Evolutionary conservation across 2,329 filamentous ascomycete species (phyloP), one percentile per base, ranked within the genome.

Genomic region (Aspergillus japonicus): DNA sequence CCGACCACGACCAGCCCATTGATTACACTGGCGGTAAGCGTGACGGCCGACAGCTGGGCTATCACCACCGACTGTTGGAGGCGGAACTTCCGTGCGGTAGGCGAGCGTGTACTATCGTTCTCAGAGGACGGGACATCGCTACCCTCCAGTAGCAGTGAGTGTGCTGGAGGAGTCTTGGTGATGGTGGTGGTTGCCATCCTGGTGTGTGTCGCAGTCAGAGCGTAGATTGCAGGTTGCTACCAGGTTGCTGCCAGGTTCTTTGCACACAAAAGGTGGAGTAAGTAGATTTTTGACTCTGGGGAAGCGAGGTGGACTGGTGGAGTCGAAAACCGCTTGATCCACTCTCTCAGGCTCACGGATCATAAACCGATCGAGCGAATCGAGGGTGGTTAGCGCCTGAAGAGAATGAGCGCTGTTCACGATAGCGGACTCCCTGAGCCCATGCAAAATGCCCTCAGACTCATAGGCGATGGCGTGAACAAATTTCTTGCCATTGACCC

Each of bases 1-100:
- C 74, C 77, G 24, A 81, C 74, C 1, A 75, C 77, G 31, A 80
- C 74, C 55, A 79, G 55, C 2, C 79, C 79, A 59, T 75, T 77
- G 47, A 68, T 66, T 26, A 73, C 58, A n/a, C 66, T 65, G 35
- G 65, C 62, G 0, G 69, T 67, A 19, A 73, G 68, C 31, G 65
- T 71, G 24, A 71, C 65, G 1, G 54, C 62, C 26, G 58, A 56
- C 7, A 66, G 61, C 50, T 66, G 64, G 11, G 48, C 54, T 21
- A 62, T 58, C 8, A 59, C 62, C 1, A 65, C 23, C n/a, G 60
- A 47, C 53, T 60, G 56, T 47, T 62, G 59, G 8, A 64, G 12
- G 26, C 26, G 58, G 39, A 44, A 44, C 39, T 44, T 44, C 14
- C 39, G 39, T 19, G 39, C 39, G 4, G 39, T 19, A n/a, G 39